phyloP scores from a whole-genome alignment of 2,329 filamentous ascomycete species.

The Decorospora gaudefroyi region DNA sequence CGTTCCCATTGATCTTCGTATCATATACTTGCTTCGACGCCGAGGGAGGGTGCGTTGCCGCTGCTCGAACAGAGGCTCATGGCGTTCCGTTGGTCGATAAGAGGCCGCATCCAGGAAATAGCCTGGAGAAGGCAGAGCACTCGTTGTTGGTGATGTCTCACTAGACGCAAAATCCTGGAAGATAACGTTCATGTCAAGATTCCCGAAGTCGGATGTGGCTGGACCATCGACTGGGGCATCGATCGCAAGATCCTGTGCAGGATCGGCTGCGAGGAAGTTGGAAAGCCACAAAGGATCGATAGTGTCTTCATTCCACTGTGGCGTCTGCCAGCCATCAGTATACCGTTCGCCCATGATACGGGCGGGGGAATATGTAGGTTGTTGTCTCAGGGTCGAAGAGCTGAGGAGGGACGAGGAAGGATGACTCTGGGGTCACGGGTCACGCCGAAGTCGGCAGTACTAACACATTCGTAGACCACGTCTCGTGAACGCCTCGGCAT shows the following conservation, averaged over 20 bases:
- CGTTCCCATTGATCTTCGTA: conserved; percentile 11
- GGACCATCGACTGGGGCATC: not conserved
- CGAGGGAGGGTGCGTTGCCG: conserved; percentile 22
- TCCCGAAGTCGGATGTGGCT: conserved; percentile 2
- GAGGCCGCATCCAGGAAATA: conserved; percentile 1
- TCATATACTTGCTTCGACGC: conserved; percentile 23
- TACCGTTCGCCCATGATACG: conserved; percentile 9
- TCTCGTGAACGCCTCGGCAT: too few relatives aligned
- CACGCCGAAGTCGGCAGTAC: conserved; percentile 7
- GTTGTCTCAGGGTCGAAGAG: not conserved
- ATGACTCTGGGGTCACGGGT: not conserved
- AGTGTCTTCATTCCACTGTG: conserved; percentile 6
- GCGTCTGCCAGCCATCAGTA: conserved; percentile 3
- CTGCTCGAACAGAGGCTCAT: conserved; percentile 1
- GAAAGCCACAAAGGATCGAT: conserved; percentile 8
- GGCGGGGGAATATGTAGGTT: not conserved
- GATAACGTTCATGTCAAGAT: not conserved
- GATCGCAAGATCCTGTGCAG: not conserved
- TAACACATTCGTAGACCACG: too few relatives aligned
- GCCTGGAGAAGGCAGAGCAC: not conserved
- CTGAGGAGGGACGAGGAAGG: not conserved
- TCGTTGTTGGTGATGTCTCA: not conserved
- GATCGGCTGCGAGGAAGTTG: conserved; percentile 6
- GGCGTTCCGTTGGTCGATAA: not conserved
- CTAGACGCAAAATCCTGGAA: not conserved